Base-by-base conservation (phyloP, 768 basidiomycete species). In the Leccinum variicolor region DNA sequence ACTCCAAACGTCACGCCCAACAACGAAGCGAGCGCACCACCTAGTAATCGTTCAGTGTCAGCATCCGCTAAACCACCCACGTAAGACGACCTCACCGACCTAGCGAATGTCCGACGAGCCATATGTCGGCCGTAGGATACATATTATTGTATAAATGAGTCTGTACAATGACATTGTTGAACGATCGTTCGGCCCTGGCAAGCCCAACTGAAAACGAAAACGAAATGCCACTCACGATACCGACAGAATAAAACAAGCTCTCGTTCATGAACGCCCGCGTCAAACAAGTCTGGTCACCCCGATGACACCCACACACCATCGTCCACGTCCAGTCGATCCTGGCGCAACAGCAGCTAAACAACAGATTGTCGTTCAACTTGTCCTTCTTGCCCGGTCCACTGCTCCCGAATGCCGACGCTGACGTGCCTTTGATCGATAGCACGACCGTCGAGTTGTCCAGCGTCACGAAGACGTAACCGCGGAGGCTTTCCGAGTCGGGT, bases 291-390 rank as follows among this genome's bases (percentile, higher is more conserved):
- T 85, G 79, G 64, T 92, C 83, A 72, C 95, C 81, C 53, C 81
- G 77, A 72, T 89, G 89, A 71, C 96, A 98, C 56, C 85, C 90
- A 73, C 96, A 98, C 19, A 98, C 95, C 0, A 92, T 84, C 48
- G 89, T 85, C 96, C 96, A 98, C 17, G 90, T 84, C 86, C 92
- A 96, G 66, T 92, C 92, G 28, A 97, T 82, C 17, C 84, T 77
- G 0, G 96, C 96, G 71, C 96, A 98, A 73, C 96, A 98, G 69
- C 96, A 98, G 60, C 87, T 89, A 72, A 96, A 96, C 57, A 98
- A 73, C 6, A 97, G 71, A 63, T 95, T 98, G 70, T 98, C 94
- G 75, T 98, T 98, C 54, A 90, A 69, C 73, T 90, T 95, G 77
- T 98, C 96, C 67, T 94, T 96, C 76, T 84, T 86, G 3, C 79